A percentile compares a stretch with the other conserved stretches of the same genome.
Evolutionary conservation across 2,329 filamentous ascomycete species (phyloP).

Genomic region (Byssoonygena ceratinophila): DNA sequence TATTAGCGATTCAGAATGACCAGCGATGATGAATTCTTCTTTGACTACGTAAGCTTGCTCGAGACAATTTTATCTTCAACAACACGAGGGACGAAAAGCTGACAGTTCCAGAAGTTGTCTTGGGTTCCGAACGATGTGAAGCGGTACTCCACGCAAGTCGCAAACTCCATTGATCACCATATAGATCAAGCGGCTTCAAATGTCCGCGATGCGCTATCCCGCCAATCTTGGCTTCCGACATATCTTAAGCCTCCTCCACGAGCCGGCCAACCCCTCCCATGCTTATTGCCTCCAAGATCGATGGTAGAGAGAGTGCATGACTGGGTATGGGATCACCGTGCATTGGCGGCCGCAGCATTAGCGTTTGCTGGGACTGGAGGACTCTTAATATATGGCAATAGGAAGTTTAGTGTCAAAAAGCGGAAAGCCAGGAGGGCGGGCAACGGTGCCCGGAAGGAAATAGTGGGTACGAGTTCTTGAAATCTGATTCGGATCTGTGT

Average conservation of each 20-base stretch:
- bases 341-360: constrained; percentile 60
- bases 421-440: constrained; percentile 66
- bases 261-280: constrained; percentile 26
- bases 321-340: constrained; percentile 64
- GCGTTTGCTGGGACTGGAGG: constrained; percentile 58
- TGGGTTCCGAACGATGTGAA: constrained; percentile 56
- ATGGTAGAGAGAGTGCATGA: constrained; percentile 49
- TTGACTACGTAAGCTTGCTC: constrained; percentile 55
- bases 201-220: constrained; percentile 58
- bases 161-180: constrained; percentile 68
- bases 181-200: constrained; percentile 64
- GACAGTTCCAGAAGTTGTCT: constrained; percentile 38
- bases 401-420: constrained; percentile 46
- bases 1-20: constrained; percentile 49
- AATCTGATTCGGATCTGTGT: not conserved
- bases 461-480: constrained; percentile 44
- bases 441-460: constrained; percentile 79
- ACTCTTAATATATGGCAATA: constrained; percentile 50
- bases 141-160: constrained; percentile 60
- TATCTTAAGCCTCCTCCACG: constrained; percentile 48
- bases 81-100: constrained; percentile 3
- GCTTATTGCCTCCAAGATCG: constrained; percentile 31
- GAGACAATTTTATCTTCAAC: not conserved
- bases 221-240: constrained; percentile 62
- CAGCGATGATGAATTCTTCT: constrained; percentile 65